A percentile compares a stretch with the other conserved stretches of the same genome.
These are phyloP conservation scores for Mucor velutinosus DNA, from an alignment of 371 early-diverging fungal species.

Conservation along the genomic window DNA sequence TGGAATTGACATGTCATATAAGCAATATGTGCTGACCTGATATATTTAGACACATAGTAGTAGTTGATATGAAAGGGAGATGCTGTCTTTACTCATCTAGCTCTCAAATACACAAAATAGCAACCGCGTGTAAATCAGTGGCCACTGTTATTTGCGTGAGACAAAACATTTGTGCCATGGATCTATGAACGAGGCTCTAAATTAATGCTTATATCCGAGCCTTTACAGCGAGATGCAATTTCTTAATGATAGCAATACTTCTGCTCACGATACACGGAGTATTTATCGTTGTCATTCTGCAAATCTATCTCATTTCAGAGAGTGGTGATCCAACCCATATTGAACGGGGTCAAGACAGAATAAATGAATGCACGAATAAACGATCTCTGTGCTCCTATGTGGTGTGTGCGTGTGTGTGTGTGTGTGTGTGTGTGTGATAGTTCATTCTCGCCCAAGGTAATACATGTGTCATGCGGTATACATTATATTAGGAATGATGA, in stretches of 20 bases:
- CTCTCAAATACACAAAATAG: too few relatives aligned
- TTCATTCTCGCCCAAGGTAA: neutral
- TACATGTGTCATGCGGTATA: neutral
- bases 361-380: neutral
- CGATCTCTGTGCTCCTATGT: neutral
- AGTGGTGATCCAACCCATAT: neutral
- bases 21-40: too few relatives aligned
- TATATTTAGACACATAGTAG: too few relatives aligned
- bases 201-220: neutral
- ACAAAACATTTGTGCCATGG: neutral
- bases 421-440: too few relatives aligned
- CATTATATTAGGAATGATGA: neutral
- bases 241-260: neutral
- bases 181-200: neutral
- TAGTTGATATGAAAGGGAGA: neutral
- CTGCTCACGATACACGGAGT: neutral
- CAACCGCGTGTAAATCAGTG: neutral
- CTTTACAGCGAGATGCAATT: neutral
- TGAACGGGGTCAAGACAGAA: neutral
- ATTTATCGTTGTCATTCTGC: neutral
- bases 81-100: neutral
- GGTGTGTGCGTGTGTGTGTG: neutral
- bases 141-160: neutral
- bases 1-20: too few relatives aligned
- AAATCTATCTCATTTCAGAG: neutral